Percentiles rank a stretch among this genome's conserved stretches.
Evolutionary conservation across 2,329 filamentous ascomycete species (phyloP).

Genomic region (Fusarium fracticaudum): DNA sequence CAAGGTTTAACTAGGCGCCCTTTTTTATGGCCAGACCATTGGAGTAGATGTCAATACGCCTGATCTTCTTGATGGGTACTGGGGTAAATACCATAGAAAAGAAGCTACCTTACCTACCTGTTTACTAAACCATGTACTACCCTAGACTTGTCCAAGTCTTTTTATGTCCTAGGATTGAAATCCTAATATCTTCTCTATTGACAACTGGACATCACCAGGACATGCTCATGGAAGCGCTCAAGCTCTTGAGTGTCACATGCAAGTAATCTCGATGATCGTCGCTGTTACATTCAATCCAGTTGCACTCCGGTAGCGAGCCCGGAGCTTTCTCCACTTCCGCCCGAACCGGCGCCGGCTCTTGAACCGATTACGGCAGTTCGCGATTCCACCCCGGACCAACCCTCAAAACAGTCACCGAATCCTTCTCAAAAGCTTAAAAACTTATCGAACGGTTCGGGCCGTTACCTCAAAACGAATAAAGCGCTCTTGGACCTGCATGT

Average conservation of each 20-base stretch:
- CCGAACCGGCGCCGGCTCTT: constrained; percentile 23
- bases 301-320: background rate
- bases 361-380: constrained; percentile 31
- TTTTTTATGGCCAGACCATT: background rate
- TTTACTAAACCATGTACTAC: background rate
- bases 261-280: background rate
- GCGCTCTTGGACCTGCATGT: background rate
- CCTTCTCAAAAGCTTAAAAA: background rate
- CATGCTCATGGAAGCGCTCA: constrained; percentile 66
- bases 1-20: accelerated
- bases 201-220: constrained; percentile 57
- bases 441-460: constrained; percentile 25
- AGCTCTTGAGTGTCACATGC: background rate
- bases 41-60: background rate
- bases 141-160: background rate
- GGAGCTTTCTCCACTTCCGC: constrained; percentile 16
- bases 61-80: background rate
- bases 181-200: constrained; percentile 37
- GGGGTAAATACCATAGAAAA: background rate
- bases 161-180: background rate
- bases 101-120: accelerated
- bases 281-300: background rate
- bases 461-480: constrained; percentile 22
- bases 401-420: constrained; percentile 25
- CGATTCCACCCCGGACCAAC: background rate